These are phyloP conservation scores for Colletotrichum paranaense DNA, from an alignment of 2,329 filamentous ascomycete species.

Conservation along the genomic window DNA sequence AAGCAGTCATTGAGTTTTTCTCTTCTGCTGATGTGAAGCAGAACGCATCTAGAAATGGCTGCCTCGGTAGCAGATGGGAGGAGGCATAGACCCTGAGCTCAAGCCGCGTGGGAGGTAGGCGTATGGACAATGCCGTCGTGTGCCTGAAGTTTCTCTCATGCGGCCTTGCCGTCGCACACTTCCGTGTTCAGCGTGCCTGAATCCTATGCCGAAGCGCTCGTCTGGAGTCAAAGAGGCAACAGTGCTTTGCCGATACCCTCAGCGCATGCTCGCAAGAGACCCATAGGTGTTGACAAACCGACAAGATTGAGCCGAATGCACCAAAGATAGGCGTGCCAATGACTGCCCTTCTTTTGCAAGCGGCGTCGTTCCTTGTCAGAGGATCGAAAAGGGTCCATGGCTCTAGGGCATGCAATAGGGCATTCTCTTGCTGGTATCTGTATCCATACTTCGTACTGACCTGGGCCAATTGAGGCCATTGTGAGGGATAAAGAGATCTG, in stretches of 20 bases:
- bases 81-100: constrained; percentile 15
- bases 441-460: background rate
- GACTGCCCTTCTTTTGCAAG: background rate
- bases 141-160: constrained; percentile 9
- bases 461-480: constrained; percentile 10
- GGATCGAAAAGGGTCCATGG: background rate
- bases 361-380: background rate
- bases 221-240: background rate
- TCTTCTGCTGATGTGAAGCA: background rate
- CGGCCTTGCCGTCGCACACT: background rate
- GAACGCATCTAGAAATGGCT: background rate
- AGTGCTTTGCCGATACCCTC: background rate
- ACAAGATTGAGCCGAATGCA: background rate
- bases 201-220: background rate
- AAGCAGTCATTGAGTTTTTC: constrained; percentile 6
- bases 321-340: background rate
- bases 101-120: background rate
- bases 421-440: background rate
- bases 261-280: background rate
- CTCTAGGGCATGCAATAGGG: background rate
- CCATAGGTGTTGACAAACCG: background rate
- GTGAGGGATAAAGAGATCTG: constrained; percentile 20
- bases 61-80: background rate
- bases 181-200: background rate
- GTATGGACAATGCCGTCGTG: background rate